Evolutionary conservation across 768 basidiomycete genomes (phyloP).

Genomic region (Kwoniella botswanensis): DNA sequence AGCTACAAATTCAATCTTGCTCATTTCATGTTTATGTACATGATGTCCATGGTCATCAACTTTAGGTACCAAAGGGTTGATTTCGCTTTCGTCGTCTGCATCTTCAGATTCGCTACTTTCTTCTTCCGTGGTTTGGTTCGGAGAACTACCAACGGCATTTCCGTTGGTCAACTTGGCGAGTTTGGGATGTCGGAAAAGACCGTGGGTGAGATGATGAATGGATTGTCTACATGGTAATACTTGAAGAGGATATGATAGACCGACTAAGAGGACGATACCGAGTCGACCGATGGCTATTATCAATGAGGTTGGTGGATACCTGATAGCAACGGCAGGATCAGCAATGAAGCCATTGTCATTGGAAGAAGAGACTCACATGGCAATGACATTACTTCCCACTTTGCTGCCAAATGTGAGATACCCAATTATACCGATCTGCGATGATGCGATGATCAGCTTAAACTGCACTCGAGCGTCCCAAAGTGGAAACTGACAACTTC

Average conservation of each 20-base stretch:
- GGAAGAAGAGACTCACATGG: constrained; percentile 70
- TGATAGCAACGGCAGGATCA: constrained; percentile 20
- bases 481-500: constrained; percentile 70
- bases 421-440: constrained; percentile 60
- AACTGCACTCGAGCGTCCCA: background rate
- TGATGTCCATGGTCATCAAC: constrained; percentile 23
- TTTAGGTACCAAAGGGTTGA: constrained; percentile 40
- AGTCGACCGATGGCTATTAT: constrained; percentile 92
- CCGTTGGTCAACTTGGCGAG: background rate
- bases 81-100: constrained; percentile 47
- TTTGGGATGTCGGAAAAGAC: constrained; percentile 19
- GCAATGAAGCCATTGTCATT: background rate
- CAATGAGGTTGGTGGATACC: constrained; percentile 68
- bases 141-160: background rate
- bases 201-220: constrained; percentile 66
- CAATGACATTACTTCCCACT: constrained; percentile 89
- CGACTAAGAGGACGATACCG: constrained; percentile 86
- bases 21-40: constrained; percentile 38
- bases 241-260: constrained; percentile 93
- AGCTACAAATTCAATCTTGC: constrained; percentile 37
- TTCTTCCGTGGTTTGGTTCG: constrained; percentile 24
- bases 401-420: constrained; percentile 93
- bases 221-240: constrained; percentile 91
- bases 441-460: constrained; percentile 22
- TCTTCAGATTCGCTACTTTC: constrained; percentile 45